Base-by-base conservation (phyloP, 305 asterid genomes). In the Salvia sclarea region DNA sequence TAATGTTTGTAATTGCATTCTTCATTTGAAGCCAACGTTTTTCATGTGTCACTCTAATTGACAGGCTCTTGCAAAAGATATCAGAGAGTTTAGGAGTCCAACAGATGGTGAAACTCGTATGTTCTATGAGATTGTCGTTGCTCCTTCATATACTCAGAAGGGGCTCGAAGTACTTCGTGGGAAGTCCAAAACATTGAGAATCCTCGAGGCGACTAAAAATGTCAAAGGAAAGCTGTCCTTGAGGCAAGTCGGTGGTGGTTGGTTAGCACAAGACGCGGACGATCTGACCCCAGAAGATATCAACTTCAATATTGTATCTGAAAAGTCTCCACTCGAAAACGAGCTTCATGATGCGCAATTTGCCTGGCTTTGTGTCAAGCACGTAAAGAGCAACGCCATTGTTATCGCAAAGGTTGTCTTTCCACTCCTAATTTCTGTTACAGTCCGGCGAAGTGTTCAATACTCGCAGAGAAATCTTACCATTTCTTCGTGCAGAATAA, bases 231-330 rank as follows among this genome's bases (percentile, higher is more conserved):
- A 93, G 72, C 88, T 88, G 48, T 93, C 98, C 0, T 80, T 93
- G 66, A 87, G 98, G 72, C 98, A 93, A 79, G 96, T 93, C 48
- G 96, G 98, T 53, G 98, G 98, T 59, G 98, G 98, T 31, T 93
- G 97, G 97, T 80, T 93, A 74, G 96, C 95, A 61, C 96, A 93
- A 81, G 96, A 88, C 18, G 87, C 98, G 13, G 98, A 91, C 78
- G 98, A 93, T 78, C 54, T 84, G 47, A 90, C 85, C 43, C 98
- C 98, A 4, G 91, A 87, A 78, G 89, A 88, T 66, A 88, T 93
- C 72, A 70, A 77, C 25, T 88, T 91, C 73, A 75, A 88, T 75
- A 86, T 80, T 33, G 87, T 88, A 60, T 86, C 97, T 28, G 83
- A 82, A 61, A 93, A 68, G 75, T 61, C 76, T 63, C 96, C 92